These are phyloP conservation scores for Allodekkera sacchari DNA, from an alignment of 805 yeast genomes.

Conservation along the genomic window DNA sequence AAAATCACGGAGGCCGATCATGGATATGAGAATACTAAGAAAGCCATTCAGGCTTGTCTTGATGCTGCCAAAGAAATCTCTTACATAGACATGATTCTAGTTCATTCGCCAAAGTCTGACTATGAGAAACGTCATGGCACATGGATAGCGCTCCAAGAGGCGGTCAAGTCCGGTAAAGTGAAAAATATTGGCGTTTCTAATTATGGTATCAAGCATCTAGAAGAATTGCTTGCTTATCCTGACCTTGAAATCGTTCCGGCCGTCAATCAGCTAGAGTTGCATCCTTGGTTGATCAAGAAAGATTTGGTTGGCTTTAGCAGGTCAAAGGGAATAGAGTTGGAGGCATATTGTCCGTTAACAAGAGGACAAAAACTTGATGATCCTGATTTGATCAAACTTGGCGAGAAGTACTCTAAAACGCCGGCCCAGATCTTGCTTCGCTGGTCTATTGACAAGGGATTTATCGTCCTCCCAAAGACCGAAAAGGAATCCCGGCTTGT, in stretches of 20 bases:
- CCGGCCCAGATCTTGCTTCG: constrained; percentile 55
- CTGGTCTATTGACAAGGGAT: constrained; percentile 63
- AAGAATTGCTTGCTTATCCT: constrained; percentile 42
- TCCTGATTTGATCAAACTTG: constrained; percentile 33
- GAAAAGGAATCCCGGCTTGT: constrained; percentile 26
- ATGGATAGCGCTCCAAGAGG: constrained; percentile 50
- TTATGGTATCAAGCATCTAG: constrained; percentile 47
- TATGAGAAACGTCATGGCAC: constrained; percentile 36
- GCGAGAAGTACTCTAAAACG: constrained; percentile 38
- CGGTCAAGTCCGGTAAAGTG: constrained; percentile 40
- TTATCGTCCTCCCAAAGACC: constrained; percentile 33
- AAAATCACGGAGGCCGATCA: constrained; percentile 26
- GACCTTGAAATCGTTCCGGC: constrained; percentile 36
- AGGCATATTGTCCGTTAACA: constrained; percentile 63
- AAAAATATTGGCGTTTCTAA: constrained; percentile 57
- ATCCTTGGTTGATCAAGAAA: constrained; percentile 40
- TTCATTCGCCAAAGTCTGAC: constrained; percentile 46
- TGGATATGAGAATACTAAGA: constrained; percentile 31
- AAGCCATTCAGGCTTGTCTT: constrained; percentile 35
- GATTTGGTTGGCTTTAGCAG: constrained; percentile 37
- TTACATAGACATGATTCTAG: constrained; percentile 46
- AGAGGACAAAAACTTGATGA: constrained; percentile 41
- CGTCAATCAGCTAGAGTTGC: constrained; percentile 42
- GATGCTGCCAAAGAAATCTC: constrained; percentile 32
- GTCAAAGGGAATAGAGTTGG: constrained; percentile 38